Evolutionary conservation across 106 monocot species (phyloP), one percentile per base, ranked within the genome.

Genomic region (Hemerocallis citrina): DNA sequence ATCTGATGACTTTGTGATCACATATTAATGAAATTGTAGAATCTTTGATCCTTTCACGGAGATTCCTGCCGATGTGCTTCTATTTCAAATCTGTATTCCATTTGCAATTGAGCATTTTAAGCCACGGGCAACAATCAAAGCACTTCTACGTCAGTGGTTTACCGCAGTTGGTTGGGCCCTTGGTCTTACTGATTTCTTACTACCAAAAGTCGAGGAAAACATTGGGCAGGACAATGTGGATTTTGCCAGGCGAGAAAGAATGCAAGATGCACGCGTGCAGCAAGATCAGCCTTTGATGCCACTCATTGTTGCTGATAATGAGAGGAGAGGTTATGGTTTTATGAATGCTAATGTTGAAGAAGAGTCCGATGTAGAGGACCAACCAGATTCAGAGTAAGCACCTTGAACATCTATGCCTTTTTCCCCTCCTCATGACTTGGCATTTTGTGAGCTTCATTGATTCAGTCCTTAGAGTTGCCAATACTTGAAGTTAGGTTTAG

Each of bases 31-130:
- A 38, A 59, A 32, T 52, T 55, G 67, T 82, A 98, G 98, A 59
- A 78, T 98, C 34, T 88, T 84, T 48, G 98, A 98, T 52, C 98
- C 98, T 55, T 88, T 98, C 42, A 98, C 87, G 10, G 98, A 98
- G 75, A 88, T 98, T 41, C 91, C 98, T 64, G 82, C 86, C 0
- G 91, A 98, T 67, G 85, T 98, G 65, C 84, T 98, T 58, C 65
- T 98, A 54, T 91, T 98, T 55, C 98, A 98, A 82, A 98, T 98
- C 24, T 98, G 98, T 30, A 85, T 92, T 46, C 98, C 98, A 19
- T 98, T 88, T 80, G 98, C 92, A 19, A 82, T 98, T 40, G 88
- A 98, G 48, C 98, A 98, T 75, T 92, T 98, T 42, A 87, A 88
- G 65, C 98, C 88, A 34, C 84, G 98, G 21, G 72, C 76, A 29